phyloP scores from a whole-genome alignment of 352 stramenopile genomes.

The Elongisporangium prolatum region DNA sequence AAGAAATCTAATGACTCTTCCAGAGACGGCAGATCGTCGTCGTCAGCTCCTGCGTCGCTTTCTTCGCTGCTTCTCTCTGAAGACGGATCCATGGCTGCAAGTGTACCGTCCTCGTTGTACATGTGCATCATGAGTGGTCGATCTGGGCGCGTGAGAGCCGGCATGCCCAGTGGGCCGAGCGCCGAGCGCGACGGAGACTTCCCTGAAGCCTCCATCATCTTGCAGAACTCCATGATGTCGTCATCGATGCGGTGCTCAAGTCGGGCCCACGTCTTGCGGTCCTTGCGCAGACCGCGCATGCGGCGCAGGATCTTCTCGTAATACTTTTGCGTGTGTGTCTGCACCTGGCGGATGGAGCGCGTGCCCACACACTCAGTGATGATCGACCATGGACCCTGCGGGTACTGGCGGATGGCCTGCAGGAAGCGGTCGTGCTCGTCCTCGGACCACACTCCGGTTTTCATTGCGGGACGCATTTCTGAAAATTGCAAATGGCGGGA shows the following conservation, averaged over 20 bases:
- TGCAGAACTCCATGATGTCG: conserved; percentile 41
- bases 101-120: background rate
- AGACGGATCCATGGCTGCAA: background rate
- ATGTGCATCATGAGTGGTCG: background rate
- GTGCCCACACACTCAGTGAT: conserved; percentile 40
- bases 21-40: conserved; percentile 29
- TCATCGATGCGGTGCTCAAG: conserved; percentile 56
- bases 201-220: conserved; percentile 22
- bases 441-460: conserved; percentile 29
- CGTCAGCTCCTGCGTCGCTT: background rate
- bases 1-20: conserved; percentile 54
- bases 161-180: background rate
- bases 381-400: conserved; percentile 32
- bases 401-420: conserved; percentile 37
- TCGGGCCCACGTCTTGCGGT: conserved; percentile 44
- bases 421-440: conserved; percentile 62
- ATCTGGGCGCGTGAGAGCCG: background rate
- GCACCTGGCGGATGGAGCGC: conserved; percentile 53
- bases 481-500: background rate
- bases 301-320: conserved; percentile 69
- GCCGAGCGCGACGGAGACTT: background rate
- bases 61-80: background rate
- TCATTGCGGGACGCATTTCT: background rate
- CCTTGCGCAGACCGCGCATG: conserved; percentile 51
- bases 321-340: conserved; percentile 64